A percentile compares a stretch with the other conserved stretches of the same genome.
phyloP scores from a whole-genome alignment of 257 asterid species.

The Verbascum thapsus region DNA sequence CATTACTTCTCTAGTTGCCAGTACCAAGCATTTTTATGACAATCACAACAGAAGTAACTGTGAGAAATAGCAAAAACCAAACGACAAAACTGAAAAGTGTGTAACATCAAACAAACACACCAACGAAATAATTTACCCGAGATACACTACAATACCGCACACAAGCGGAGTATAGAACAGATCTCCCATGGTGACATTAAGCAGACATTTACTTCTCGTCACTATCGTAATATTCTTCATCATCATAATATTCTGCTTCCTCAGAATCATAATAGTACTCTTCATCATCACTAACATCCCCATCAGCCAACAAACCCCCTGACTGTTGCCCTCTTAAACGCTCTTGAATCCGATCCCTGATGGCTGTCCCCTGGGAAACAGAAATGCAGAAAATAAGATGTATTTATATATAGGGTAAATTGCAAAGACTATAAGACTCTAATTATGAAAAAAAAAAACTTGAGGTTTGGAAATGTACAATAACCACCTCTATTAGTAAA shows the following conservation, averaged over 20 bases:
- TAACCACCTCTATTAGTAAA: too few species aligned
- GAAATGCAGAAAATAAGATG: neutral
- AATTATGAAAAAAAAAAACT: too few species aligned
- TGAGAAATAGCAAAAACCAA: slow-evolving; percentile 7
- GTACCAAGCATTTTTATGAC: slow-evolving; percentile 6
- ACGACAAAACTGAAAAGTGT: slow-evolving; percentile 4
- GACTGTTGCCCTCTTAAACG: slow-evolving; percentile 53
- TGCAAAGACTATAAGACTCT: too few species aligned
- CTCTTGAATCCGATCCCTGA: slow-evolving; percentile 65
- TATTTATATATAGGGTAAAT: too few species aligned
- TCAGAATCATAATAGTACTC: slow-evolving; percentile 43
- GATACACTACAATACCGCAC: slow-evolving; percentile 29
- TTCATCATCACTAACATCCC: slow-evolving; percentile 40
- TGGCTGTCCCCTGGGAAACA: slow-evolving; percentile 61
- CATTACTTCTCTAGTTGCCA: slow-evolving; percentile 20
- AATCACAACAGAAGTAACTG: slow-evolving; percentile 8
- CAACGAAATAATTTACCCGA: slow-evolving; percentile 13
- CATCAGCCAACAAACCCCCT: slow-evolving; percentile 37
- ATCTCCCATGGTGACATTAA: slow-evolving; percentile 9
- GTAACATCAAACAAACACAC: slow-evolving; percentile 6
- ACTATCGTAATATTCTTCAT: slow-evolving; percentile 46
- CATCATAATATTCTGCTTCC: slow-evolving; percentile 43
- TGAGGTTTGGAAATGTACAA: too few species aligned
- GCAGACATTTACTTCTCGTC: slow-evolving; percentile 43
- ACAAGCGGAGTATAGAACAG: slow-evolving; percentile 8